Evolutionary conservation across 2,329 filamentous ascomycete species (phyloP).

Genomic region (Cladosporium colombiae): DNA sequence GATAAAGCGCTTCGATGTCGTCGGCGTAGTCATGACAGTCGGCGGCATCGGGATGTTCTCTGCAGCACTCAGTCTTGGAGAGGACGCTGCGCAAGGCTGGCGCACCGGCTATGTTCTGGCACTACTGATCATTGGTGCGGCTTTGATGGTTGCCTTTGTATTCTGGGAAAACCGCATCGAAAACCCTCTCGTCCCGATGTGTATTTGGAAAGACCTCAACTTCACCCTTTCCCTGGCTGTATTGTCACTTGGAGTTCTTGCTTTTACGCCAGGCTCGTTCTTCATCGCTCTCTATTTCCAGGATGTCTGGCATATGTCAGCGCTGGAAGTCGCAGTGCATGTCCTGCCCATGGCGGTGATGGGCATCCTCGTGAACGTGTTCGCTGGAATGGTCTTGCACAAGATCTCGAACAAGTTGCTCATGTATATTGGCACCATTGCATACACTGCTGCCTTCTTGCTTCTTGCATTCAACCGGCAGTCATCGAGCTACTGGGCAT

Average conservation of each 20-base stretch:
- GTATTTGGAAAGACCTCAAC: slow-evolving; percentile 61
- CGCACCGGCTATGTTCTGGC: slow-evolving; percentile 62
- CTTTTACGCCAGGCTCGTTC: slow-evolving; percentile 48
- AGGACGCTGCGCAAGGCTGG: slow-evolving; percentile 64
- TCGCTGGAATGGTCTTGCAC: slow-evolving; percentile 64
- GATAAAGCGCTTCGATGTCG: slow-evolving; percentile 60
- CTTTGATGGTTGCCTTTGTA: slow-evolving; percentile 58
- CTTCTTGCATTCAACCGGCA: slow-evolving; percentile 59
- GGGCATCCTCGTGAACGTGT: slow-evolving; percentile 63
- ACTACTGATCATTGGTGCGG: slow-evolving; percentile 60
- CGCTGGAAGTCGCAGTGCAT: slow-evolving; percentile 62
- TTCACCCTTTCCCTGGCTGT: slow-evolving; percentile 63
- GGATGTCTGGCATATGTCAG: slow-evolving; percentile 51
- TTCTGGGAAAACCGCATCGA: slow-evolving; percentile 61
- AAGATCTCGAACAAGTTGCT: slow-evolving; percentile 65
- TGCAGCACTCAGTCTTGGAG: slow-evolving; percentile 57
- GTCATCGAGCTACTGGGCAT: slow-evolving; percentile 63
- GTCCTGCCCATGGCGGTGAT: slow-evolving; percentile 66
- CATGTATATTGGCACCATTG: slow-evolving; percentile 54
- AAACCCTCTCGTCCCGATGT: slow-evolving; percentile 54
- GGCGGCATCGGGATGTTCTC: slow-evolving; percentile 67
- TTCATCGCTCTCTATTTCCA: slow-evolving; percentile 67
- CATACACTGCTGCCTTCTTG: slow-evolving; percentile 50
- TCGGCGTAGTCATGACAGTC: slow-evolving; percentile 62
- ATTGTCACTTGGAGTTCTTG: slow-evolving; percentile 62